These are phyloP conservation scores for Calycina herbarum DNA, from an alignment of 2,329 filamentous ascomycete species.

Conservation along the genomic window DNA sequence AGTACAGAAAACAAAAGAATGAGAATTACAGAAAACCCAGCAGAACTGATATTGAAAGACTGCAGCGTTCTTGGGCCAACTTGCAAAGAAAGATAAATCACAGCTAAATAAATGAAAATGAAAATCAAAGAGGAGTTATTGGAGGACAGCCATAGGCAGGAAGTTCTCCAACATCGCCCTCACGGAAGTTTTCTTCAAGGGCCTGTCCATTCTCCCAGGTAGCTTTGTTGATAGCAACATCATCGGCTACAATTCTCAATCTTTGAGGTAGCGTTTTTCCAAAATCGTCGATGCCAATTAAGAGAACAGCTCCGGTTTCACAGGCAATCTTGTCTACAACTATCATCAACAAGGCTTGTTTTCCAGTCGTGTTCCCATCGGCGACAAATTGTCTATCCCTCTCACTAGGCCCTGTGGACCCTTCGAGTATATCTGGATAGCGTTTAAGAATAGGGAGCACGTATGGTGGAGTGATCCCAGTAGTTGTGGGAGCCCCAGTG, in stretches of 20 bases:
- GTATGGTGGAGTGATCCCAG: conserved; percentile 8
- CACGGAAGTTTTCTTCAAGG: neutral
- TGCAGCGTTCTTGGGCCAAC: too few species aligned
- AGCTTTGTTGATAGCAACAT: neutral
- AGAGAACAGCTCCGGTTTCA: conserved; percentile 6
- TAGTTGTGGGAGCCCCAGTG: neutral
- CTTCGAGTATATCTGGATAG: conserved; percentile 8
- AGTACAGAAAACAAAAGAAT: too few species aligned
- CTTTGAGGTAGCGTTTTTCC: conserved; percentile 4
- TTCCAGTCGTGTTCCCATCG: neutral
- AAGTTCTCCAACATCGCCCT: conserved; percentile 1
- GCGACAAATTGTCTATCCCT: neutral
- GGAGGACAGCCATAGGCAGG: too few species aligned
- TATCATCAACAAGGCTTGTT: neutral
- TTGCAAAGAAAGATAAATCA: too few species aligned
- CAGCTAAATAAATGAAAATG: too few species aligned
- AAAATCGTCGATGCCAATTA: conserved; percentile 1
- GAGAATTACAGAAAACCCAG: too few species aligned
- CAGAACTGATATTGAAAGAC: too few species aligned
- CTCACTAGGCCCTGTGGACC: neutral
- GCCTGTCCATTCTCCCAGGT: neutral
- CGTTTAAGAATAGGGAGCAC: neutral
- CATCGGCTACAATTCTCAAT: conserved; percentile 6
- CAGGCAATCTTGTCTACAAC: conserved; percentile 4
- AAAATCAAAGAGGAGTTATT: too few species aligned